These are phyloP conservation scores for Globisporangium polare DNA, from an alignment of 352 stramenopile species.

Conservation along the genomic window DNA sequence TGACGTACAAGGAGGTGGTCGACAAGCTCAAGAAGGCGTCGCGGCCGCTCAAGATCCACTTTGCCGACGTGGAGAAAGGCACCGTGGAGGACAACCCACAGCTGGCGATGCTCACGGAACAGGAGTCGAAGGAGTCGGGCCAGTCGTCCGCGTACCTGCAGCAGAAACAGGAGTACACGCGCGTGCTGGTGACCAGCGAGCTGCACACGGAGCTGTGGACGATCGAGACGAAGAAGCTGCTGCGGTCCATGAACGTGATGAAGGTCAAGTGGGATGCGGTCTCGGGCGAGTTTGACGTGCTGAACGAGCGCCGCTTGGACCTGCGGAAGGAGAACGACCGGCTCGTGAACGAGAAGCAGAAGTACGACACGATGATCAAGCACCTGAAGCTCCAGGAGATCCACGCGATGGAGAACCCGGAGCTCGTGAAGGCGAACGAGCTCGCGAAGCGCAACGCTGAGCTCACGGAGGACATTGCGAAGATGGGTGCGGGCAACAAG, in stretches of 20 bases:
- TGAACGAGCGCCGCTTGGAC: constrained; percentile 58
- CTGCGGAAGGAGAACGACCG: constrained; percentile 75
- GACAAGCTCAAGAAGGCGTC: constrained; percentile 68
- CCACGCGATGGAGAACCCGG: constrained; percentile 69
- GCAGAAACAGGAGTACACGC: constrained; percentile 80
- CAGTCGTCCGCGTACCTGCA: constrained; percentile 66
- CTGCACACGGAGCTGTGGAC: constrained; percentile 82
- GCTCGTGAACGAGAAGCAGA: constrained; percentile 63
- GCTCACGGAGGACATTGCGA: constrained; percentile 78
- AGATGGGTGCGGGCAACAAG: constrained; percentile 84
- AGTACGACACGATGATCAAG: constrained; percentile 75
- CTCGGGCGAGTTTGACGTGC: constrained; percentile 58
- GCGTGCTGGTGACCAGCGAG: constrained; percentile 75
- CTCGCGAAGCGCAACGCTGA: constrained; percentile 67
- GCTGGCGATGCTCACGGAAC: constrained; percentile 20
- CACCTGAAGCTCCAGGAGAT: constrained; percentile 76
- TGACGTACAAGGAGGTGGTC: constrained; percentile 84
- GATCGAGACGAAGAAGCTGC: constrained; percentile 83
- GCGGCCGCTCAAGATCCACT: constrained; percentile 71
- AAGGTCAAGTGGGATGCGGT: constrained; percentile 74
- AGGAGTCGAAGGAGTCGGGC: constrained; percentile 22
- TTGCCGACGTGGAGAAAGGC: constrained; percentile 77
- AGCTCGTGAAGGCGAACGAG: constrained; percentile 77
- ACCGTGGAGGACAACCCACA: constrained; percentile 72
- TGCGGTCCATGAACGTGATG: constrained; percentile 42